These are phyloP conservation scores for Kodamaea leandrae DNA, from an alignment of 805 yeast species.

Conservation along the genomic window DNA sequence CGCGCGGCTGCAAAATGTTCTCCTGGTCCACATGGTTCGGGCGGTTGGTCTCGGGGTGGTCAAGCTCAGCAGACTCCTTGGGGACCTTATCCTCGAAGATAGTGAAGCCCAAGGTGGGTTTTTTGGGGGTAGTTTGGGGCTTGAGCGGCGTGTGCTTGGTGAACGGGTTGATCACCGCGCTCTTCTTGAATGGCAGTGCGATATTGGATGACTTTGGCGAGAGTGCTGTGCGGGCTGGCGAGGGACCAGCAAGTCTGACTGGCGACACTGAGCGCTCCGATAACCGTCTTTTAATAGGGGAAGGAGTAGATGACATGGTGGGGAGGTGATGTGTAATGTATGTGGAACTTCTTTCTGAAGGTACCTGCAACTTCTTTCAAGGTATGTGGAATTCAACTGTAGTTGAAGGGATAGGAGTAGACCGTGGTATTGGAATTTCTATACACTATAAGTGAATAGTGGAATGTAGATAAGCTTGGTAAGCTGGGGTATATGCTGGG, in stretches of 20 bases:
- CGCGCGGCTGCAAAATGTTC: slow-evolving; percentile 35
- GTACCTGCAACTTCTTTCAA: too few relatives aligned
- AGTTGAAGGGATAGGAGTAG: too few relatives aligned
- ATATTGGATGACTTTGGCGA: slow-evolving; percentile 24
- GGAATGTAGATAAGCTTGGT: too few relatives aligned
- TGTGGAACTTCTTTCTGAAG: too few relatives aligned
- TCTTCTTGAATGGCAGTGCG: slow-evolving; percentile 13
- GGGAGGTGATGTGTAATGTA: too few relatives aligned
- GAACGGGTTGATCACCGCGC: slow-evolving; percentile 13
- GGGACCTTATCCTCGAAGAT: slow-evolving; percentile 21
- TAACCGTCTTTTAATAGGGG: slow-evolving; percentile 6
- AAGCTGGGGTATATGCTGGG: too few relatives aligned
- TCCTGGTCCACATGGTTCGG: slow-evolving; percentile 39
- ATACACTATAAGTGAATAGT: too few relatives aligned
- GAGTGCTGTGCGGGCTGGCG: slow-evolving; percentile 17
- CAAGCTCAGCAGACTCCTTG: slow-evolving; percentile 2
- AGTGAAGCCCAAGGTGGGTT: slow-evolving; percentile 19
- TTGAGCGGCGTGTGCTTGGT: slow-evolving; percentile 10
- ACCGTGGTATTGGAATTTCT: too few relatives aligned
- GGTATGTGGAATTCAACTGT: too few relatives aligned
- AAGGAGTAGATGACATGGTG: slow-evolving; percentile 9
- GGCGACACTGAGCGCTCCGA: slow-evolving; percentile 1
- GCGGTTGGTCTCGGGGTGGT: slow-evolving; percentile 15
- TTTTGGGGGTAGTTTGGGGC: slow-evolving; percentile 11
- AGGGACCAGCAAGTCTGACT: too few relatives aligned